A percentile compares a stretch with the other conserved stretches of the same genome.
These are phyloP conservation scores for Scolecobasidium constrictum DNA, from an alignment of 2,329 filamentous ascomycete genomes.

Conservation along the genomic window DNA sequence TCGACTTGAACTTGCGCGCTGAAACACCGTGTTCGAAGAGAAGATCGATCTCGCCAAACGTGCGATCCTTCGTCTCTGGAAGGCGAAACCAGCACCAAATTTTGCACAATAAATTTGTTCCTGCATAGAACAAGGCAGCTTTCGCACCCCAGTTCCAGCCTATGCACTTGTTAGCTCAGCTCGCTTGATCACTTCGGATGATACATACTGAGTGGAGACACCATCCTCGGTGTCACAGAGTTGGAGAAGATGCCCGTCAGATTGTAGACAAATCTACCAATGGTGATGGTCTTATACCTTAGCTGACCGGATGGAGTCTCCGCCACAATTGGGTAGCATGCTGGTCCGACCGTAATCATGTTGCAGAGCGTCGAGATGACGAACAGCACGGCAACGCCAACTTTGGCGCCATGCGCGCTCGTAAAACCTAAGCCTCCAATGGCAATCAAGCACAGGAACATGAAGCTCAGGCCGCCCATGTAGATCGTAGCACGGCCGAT, in stretches of 20 bases:
- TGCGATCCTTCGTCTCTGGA: slow-evolving; percentile 68
- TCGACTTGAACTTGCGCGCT: slow-evolving; percentile 60
- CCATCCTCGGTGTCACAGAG: slow-evolving; percentile 83
- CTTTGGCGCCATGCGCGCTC: slow-evolving; percentile 31
- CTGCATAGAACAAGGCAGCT: slow-evolving; percentile 80
- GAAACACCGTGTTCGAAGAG: slow-evolving; percentile 66
- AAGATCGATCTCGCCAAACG: slow-evolving; percentile 77
- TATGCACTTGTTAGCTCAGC: slow-evolving; percentile 52
- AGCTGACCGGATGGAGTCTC: slow-evolving; percentile 74
- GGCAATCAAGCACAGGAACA: slow-evolving; percentile 60
- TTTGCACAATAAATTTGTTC: slow-evolving; percentile 69
- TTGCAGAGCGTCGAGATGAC: slow-evolving; percentile 73
- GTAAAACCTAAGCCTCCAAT: slow-evolving; percentile 73
- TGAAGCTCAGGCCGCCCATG: slow-evolving; percentile 51
- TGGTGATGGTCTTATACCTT: slow-evolving; percentile 83
- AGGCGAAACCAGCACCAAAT: slow-evolving; percentile 73
- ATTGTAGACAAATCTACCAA: slow-evolving; percentile 69
- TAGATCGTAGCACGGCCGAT: slow-evolving; percentile 68
- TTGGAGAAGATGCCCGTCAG: slow-evolving; percentile 71
- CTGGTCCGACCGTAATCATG: slow-evolving; percentile 78
- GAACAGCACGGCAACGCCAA: slow-evolving; percentile 19
- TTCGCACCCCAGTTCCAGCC: slow-evolving; percentile 85
- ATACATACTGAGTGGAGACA: slow-evolving; percentile 24
- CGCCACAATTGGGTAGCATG: slow-evolving; percentile 79
- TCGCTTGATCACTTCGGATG: background rate